Evolutionary conservation across 257 asterid species (phyloP).

Genomic region (Primulina huaijiensis): DNA sequence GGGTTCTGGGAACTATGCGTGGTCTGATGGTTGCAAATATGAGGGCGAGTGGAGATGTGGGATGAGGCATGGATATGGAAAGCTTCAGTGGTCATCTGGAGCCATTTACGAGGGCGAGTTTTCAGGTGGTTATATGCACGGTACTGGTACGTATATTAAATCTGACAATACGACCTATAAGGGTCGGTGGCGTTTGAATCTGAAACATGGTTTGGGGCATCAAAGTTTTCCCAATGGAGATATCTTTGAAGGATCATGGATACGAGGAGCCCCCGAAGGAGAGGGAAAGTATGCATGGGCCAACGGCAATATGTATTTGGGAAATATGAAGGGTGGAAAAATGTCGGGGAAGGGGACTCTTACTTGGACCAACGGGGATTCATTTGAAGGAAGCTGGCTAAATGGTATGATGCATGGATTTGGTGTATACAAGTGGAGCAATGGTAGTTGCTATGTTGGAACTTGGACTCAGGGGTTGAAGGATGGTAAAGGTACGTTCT

Average conservation of each 20-base stretch:
- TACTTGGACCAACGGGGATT: conserved; percentile 81
- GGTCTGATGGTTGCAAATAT: conserved; percentile 90
- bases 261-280: conserved; percentile 87
- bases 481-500: conserved; percentile 92
- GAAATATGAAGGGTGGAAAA: conserved; percentile 78
- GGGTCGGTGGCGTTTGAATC: conserved; percentile 83
- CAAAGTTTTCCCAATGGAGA: conserved; percentile 78
- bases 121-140: conserved; percentile 81
- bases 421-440: conserved; percentile 80
- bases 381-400: conserved; percentile 81
- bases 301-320: conserved; percentile 78
- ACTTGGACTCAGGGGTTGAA: conserved; percentile 90
- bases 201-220: conserved; percentile 90
- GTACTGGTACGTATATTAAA: conserved; percentile 61
- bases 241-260: conserved; percentile 88
- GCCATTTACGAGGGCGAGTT: conserved; percentile 88
- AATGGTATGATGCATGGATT: conserved; percentile 87
- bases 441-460: conserved; percentile 81
- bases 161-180: conserved; percentile 48
- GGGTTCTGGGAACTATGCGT: conserved; percentile 67
- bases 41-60: conserved; percentile 93
- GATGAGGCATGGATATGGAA: conserved; percentile 86
- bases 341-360: conserved; percentile 95
- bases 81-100: conserved; percentile 73
- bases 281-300: conserved; percentile 92